Conservation (phyloP, 805 yeast species). For the Candida ovalis region DNA sequence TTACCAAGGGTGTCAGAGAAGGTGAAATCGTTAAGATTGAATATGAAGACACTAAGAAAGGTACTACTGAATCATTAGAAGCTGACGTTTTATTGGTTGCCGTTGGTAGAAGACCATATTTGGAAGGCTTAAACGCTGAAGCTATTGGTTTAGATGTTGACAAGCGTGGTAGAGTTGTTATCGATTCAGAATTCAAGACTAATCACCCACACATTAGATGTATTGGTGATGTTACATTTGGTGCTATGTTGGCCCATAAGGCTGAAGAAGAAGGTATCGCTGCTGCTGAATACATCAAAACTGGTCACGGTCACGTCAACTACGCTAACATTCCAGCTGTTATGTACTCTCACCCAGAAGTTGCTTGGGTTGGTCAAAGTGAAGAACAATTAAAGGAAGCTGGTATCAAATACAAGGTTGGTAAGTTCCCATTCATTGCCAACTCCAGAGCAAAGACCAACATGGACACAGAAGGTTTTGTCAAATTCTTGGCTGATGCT, state of each 20-base stretch:
- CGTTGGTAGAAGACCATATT: slow-evolving; percentile 97
- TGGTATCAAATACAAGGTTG: slow-evolving; percentile 87
- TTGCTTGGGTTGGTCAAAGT: slow-evolving; percentile 98
- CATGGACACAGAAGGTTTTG: slow-evolving; percentile 95
- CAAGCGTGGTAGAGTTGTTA: slow-evolving; percentile 87
- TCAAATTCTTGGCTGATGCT: slow-evolving; percentile 91
- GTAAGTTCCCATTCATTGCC: slow-evolving; percentile 98
- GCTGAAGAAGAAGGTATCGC: slow-evolving; percentile 99
- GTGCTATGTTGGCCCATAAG: slow-evolving; percentile 99
- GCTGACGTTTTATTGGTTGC: slow-evolving; percentile 95
- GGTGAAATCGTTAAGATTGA: slow-evolving; percentile 86
- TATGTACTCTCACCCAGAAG: slow-evolving; percentile 99
- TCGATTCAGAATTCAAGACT: slow-evolving; percentile 90
- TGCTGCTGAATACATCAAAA: slow-evolving; percentile 90
- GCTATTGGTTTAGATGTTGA: slow-evolving; percentile 86
- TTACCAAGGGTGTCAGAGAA: slow-evolving; percentile 76
- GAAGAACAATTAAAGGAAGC: slow-evolving; percentile 93
- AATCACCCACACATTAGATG: slow-evolving; percentile 91
- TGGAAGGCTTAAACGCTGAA: slow-evolving; percentile 86
- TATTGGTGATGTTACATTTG: slow-evolving; percentile 97
- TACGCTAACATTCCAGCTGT: slow-evolving; percentile 97
- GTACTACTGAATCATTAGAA: slow-evolving; percentile 72
- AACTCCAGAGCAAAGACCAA: slow-evolving; percentile 99
- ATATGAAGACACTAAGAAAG: slow-evolving; percentile 85
- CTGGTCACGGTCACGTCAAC: slow-evolving; percentile 96